Evolutionary conservation across 164 flowering plant species (phyloP).

Genomic region (Euptelea pleiosperma): DNA sequence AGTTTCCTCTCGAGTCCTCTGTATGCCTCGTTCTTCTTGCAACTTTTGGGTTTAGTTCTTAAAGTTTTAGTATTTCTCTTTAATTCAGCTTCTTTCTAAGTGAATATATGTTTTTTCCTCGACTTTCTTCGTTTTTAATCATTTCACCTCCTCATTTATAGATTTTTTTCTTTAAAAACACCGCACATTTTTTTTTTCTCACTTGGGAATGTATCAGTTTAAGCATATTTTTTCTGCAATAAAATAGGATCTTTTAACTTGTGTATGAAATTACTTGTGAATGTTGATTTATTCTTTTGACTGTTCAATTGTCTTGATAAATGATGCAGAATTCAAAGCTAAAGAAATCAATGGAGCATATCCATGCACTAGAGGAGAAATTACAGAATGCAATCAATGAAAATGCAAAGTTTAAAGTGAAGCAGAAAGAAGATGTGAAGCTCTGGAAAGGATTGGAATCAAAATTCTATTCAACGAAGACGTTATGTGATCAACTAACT

Average conservation of each 20-base stretch:
- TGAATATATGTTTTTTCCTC: neutral
- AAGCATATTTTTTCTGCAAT: too few species aligned
- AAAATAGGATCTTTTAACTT: neutral
- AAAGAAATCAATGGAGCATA: conserved; percentile 67
- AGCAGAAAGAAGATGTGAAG: conserved; percentile 84
- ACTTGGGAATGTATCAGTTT: too few species aligned
- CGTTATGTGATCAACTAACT: conserved; percentile 79
- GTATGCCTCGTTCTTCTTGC: neutral
- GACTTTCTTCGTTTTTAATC: neutral
- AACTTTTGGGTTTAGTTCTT: neutral
- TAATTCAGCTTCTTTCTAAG: neutral
- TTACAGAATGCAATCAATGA: conserved; percentile 75
- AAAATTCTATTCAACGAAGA: conserved; percentile 78
- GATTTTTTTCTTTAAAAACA: too few species aligned
- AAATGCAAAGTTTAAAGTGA: conserved; percentile 85
- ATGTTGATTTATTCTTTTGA: neutral
- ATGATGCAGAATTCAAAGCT: conserved; percentile 66
- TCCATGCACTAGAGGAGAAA: conserved; percentile 71
- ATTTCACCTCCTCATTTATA: neutral
- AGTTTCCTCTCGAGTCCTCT: neutral
- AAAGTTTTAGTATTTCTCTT: neutral
- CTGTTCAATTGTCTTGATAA: conserved; percentile 1
- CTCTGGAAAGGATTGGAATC: conserved; percentile 93
- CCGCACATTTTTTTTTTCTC: too few species aligned
- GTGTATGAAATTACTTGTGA: neutral